phyloP scores from a whole-genome alignment of 2,329 filamentous ascomycete genomes.

The Aureobasidium melanogenum region DNA sequence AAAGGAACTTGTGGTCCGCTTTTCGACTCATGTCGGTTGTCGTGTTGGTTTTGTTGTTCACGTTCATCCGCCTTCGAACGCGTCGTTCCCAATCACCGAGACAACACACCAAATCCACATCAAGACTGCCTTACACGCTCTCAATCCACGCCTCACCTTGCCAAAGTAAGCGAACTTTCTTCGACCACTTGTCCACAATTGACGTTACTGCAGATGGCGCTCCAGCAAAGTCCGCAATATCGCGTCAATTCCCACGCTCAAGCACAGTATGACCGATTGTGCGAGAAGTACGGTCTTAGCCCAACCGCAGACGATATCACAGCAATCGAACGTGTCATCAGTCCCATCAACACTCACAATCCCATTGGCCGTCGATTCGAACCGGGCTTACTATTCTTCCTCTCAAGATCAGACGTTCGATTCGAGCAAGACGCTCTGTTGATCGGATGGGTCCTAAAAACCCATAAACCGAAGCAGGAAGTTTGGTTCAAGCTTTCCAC shows the following conservation, averaged over 20 bases:
- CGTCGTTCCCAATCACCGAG: not conserved
- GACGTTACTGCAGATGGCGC: not conserved
- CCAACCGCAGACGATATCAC: not conserved
- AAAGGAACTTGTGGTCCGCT: not conserved
- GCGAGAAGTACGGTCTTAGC: not conserved
- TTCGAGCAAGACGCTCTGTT: not conserved
- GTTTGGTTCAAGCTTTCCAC: not conserved
- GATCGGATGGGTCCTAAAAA: not conserved
- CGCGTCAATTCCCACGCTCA: not conserved
- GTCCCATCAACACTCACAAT: not conserved
- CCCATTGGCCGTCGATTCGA: not conserved
- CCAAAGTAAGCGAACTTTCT: too few species aligned
- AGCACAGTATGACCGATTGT: not conserved
- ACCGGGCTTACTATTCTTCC: not conserved
- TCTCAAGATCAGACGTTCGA: not conserved
- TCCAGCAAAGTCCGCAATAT: not conserved
- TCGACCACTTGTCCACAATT: not conserved
- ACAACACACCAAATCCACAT: not conserved
- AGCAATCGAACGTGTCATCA: not conserved
- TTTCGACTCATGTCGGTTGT: not conserved
- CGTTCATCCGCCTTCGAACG: too few species aligned
- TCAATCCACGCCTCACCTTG: not conserved
- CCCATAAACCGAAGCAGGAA: not conserved
- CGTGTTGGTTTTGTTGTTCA: not conserved
- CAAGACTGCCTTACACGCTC: not conserved